These are phyloP conservation scores for cucumber (Cucumis sativus) DNA, from an alignment of 306 rosid genomes.

Conservation along the genomic window Cucumber_9930_V3 NC_026657.2:4178001-4178500, in stretches of 20 bases:
- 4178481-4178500: no score
- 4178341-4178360: background rate
- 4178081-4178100: no score
- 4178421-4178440: background rate
- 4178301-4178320: background rate
- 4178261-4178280: background rate
- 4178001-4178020: conserved; percentile 27
- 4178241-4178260: background rate
- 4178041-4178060: no score
- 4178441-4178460: background rate
- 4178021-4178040: no score
- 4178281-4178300: background rate
- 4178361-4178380: background rate
- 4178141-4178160: no score
- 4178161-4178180: no score
- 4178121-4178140: no score
- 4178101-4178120: no score
- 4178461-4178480: background rate
- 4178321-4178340: background rate
- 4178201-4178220: background rate
- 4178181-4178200: no score
- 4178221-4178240: background rate
- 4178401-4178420: background rate
- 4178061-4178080: no score
- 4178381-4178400: background rate